Percentiles rank a stretch among this genome's conserved stretches.
Conservation (phyloP, 2,329 filamentous ascomycete genomes). For the Trichoderma harzianum region DNA sequence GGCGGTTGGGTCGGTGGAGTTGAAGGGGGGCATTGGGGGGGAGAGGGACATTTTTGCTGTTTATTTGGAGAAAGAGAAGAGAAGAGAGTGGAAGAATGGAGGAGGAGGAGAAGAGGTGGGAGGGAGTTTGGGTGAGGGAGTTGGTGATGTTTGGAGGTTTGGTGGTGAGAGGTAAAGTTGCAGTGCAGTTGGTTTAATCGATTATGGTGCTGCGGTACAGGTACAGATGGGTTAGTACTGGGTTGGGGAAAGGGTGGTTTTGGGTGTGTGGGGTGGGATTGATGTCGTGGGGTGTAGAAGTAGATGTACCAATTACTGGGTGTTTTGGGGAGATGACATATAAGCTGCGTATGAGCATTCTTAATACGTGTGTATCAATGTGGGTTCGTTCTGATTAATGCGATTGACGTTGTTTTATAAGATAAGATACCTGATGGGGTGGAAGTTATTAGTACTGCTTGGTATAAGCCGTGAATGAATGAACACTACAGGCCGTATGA, state of each 20-base stretch:
- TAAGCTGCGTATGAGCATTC: not conserved
- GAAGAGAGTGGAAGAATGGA: not conserved
- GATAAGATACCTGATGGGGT: not conserved
- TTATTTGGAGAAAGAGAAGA: not conserved
- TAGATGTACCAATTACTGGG: not conserved
- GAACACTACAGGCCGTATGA: not conserved
- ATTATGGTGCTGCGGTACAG: not conserved
- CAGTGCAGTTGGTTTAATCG: not conserved
- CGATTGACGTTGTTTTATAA: not conserved
- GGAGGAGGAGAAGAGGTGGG: not conserved
- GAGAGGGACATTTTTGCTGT: constrained; percentile 65
- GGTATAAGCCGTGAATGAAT: not conserved
- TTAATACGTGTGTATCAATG: not conserved
- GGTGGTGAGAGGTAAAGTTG: not conserved
- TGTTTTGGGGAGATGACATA: not conserved
- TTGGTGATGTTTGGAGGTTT: not conserved
- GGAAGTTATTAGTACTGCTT: not conserved
- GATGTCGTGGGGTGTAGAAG: not conserved
- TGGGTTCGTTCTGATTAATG: not conserved
- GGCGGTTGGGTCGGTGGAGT: constrained; percentile 69
- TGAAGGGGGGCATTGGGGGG: constrained; percentile 63
- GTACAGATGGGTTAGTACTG: not conserved
- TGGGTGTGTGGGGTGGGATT: not conserved
- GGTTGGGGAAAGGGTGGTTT: not conserved
- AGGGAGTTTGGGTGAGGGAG: not conserved